A percentile compares a stretch with the other conserved stretches of the same genome.
These are phyloP conservation scores for Jaminaea rosea DNA, from an alignment of 1,284 basidiomycete species.

Conservation along the genomic window DNA sequence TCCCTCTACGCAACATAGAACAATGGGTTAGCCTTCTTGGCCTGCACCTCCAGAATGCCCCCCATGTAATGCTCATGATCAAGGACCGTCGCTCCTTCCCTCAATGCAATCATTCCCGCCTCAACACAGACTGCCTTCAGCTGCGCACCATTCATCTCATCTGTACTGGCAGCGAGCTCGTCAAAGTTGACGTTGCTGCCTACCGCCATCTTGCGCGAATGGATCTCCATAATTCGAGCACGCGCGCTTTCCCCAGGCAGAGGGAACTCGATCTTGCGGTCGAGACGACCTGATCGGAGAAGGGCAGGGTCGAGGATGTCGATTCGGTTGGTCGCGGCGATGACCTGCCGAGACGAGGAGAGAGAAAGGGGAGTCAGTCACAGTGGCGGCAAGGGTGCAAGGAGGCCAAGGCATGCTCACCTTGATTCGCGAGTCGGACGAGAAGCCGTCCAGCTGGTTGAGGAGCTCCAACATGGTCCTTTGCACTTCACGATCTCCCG, in stretches of 20 bases:
- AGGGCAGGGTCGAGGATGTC: constrained; percentile 83
- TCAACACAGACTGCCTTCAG: constrained; percentile 62
- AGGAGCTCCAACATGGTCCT: constrained; percentile 97
- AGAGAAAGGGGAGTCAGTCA: too few relatives aligned
- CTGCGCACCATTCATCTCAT: constrained; percentile 67
- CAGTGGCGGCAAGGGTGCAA: too few relatives aligned
- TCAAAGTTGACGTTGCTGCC: constrained; percentile 66
- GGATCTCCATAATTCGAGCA: constrained; percentile 66
- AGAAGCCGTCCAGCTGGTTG: constrained; percentile 74
- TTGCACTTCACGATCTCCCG: constrained; percentile 96
- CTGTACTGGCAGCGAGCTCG: constrained; percentile 64
- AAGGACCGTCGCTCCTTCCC: constrained; percentile 71
- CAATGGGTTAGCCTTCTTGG: constrained; percentile 46
- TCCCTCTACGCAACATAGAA: constrained; percentile 29
- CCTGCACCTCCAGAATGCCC: constrained; percentile 46
- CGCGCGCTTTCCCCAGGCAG: constrained; percentile 66
- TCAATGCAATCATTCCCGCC: constrained; percentile 93
- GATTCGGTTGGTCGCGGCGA: constrained; percentile 96
- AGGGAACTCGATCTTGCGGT: constrained; percentile 73
- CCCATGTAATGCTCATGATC: constrained; percentile 47
- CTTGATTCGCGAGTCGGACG: constrained; percentile 93
- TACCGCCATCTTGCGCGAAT: constrained; percentile 85
- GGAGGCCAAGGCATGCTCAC: too few relatives aligned
- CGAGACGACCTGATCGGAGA: constrained; percentile 65
- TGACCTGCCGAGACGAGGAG: too few relatives aligned